Conservation (phyloP, 768 basidiomycete species). For the Leccinum boreale region DNA sequence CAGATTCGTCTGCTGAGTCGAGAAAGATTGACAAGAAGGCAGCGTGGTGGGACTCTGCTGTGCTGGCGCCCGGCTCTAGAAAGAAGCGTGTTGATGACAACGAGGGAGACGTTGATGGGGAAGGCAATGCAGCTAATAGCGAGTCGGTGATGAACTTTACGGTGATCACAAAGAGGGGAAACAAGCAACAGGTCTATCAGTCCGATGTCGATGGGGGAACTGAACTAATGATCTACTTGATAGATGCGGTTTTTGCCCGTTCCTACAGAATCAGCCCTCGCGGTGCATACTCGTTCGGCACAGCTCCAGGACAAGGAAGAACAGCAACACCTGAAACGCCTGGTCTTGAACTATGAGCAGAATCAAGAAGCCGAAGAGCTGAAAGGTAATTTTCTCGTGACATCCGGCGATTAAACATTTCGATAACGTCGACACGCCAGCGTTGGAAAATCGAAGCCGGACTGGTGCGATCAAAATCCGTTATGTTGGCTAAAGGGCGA, state of each 20-base stretch:
- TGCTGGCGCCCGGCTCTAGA: slow-evolving; percentile 61
- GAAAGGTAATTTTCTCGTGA: slow-evolving; percentile 47
- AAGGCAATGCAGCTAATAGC: slow-evolving; percentile 30
- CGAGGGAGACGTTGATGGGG: slow-evolving; percentile 48
- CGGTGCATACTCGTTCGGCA: slow-evolving; percentile 85
- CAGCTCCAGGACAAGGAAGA: slow-evolving; percentile 94
- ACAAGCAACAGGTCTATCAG: slow-evolving; percentile 74
- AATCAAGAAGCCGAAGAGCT: slow-evolving; percentile 83
- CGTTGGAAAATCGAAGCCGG: slow-evolving; percentile 67
- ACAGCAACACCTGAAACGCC: slow-evolving; percentile 94
- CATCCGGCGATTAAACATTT: background rate
- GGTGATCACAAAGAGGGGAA: slow-evolving; percentile 87
- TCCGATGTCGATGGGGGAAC: slow-evolving; percentile 3
- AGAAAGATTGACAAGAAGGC: slow-evolving; percentile 88
- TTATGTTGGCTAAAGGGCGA: slow-evolving; percentile 54
- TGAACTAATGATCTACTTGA: slow-evolving; percentile 7
- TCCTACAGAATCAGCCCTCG: slow-evolving; percentile 83
- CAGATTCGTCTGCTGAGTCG: slow-evolving; percentile 78
- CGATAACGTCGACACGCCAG: slow-evolving; percentile 31
- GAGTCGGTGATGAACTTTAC: slow-evolving; percentile 82
- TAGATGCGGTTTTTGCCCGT: slow-evolving; percentile 87
- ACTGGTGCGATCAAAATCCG: slow-evolving; percentile 73
- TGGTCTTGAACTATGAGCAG: slow-evolving; percentile 89
- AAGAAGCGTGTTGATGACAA: slow-evolving; percentile 64
- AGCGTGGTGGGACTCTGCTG: slow-evolving; percentile 87